Conservation (phyloP, 2,329 filamentous ascomycete genomes). For the Pyrenophora seminiperda region DNA sequence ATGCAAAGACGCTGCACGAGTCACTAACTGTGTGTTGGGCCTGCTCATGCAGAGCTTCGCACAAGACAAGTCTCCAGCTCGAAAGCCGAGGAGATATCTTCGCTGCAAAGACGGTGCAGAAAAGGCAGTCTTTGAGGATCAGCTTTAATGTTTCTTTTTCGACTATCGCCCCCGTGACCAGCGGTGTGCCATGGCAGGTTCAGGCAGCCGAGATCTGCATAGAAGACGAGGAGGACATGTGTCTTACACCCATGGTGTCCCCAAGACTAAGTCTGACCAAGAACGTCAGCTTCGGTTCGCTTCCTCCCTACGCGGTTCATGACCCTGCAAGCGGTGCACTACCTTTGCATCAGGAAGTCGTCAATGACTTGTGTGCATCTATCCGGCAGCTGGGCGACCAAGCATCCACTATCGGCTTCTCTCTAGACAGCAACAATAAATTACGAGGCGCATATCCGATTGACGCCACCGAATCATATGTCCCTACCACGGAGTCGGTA, state of each 20-base stretch:
- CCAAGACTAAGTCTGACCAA: constrained; percentile 30
- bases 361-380: constrained; percentile 46
- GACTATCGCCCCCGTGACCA: constrained; percentile 16
- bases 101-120: constrained; percentile 24
- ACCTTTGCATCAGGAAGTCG: constrained; percentile 35
- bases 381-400: constrained; percentile 36
- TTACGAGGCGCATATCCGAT: constrained; percentile 39
- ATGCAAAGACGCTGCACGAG: constrained; percentile 40
- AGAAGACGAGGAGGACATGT: constrained; percentile 33
- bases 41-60: constrained; percentile 42
- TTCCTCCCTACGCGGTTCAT: constrained; percentile 39
- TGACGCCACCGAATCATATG: constrained; percentile 18
- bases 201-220: constrained; percentile 44
- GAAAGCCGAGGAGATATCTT: constrained; percentile 38
- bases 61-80: constrained; percentile 42
- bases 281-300: constrained; percentile 42
- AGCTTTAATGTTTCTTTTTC: constrained; percentile 45
- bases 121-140: constrained; percentile 20
- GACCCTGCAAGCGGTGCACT: constrained; percentile 22
- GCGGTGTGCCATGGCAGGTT: constrained; percentile 32
- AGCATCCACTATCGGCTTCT: constrained; percentile 40
- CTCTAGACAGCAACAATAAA: constrained; percentile 38
- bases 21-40: constrained; percentile 40
- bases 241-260: constrained; percentile 14
- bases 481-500: constrained; percentile 25